Conservation (phyloP, 2,329 filamentous ascomycete genomes). For the Dactylella cylindrospora region DNA sequence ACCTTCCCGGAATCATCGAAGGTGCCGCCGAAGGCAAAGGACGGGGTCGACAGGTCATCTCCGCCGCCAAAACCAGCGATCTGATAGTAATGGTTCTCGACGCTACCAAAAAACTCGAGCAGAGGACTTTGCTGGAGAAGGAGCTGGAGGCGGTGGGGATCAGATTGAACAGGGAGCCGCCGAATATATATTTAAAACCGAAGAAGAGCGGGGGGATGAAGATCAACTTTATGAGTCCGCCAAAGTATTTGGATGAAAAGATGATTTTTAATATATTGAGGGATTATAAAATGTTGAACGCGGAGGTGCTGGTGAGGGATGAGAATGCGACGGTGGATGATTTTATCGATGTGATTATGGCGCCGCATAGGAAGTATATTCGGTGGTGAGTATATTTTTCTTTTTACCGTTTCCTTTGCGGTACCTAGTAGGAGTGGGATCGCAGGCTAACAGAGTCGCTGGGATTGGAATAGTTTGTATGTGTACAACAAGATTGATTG, state of each 20-base stretch:
- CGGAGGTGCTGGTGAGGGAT: conserved; percentile 90
- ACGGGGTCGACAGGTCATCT: conserved; percentile 92
- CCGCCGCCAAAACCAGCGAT: conserved; percentile 96
- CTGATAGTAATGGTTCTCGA: conserved; percentile 95
- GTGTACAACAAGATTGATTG: conserved; percentile 99
- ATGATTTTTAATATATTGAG: conserved; percentile 97
- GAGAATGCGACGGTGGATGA: conserved; percentile 94
- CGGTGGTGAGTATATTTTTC: conserved; percentile 58
- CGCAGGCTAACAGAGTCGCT: neutral
- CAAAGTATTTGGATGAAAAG: conserved; percentile 91
- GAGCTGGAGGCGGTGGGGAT: conserved; percentile 96
- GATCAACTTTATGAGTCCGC: conserved; percentile 87
- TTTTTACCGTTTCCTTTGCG: neutral
- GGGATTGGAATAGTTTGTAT: conserved; percentile 68
- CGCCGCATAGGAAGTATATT: conserved; percentile 97
- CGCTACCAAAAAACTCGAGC: conserved; percentile 93
- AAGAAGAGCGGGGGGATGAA: conserved; percentile 99
- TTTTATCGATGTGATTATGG: conserved; percentile 99
- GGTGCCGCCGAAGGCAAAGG: conserved; percentile 95
- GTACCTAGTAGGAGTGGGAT: too few relatives aligned
- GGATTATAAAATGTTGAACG: conserved; percentile 98
- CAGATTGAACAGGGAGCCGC: conserved; percentile 83
- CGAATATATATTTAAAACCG: conserved; percentile 96
- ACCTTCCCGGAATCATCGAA: conserved; percentile 97
- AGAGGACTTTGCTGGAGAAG: conserved; percentile 82